Evolutionary conservation across 306 rosid genomes (phyloP), one percentile per base, ranked within the genome.

Genomic region (Vigna angularis): DNA sequence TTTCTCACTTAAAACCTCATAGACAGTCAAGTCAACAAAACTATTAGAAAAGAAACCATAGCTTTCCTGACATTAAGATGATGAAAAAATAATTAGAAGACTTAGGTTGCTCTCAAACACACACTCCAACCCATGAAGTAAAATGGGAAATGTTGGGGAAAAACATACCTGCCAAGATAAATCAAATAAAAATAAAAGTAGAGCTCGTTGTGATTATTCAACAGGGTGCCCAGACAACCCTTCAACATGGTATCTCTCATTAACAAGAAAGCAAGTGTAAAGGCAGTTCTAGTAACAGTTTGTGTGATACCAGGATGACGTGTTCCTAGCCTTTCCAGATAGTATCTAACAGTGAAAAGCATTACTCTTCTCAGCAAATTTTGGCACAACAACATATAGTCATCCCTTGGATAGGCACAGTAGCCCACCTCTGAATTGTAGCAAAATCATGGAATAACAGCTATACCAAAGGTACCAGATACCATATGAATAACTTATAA

Each of bases 251-350:
- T 55, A 34, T 55, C 56, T 20, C 62, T 18, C 0, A 55, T 68
- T 59, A 53, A 48, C 22, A 70, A 53, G 24, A 70, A n/a, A 32
- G 67, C 44, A 13, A 65, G 4, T 18, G 17, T 22, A 9, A 14
- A 44, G 51, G 53, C 51, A 73, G 30, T 30, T 53, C 50, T 44
- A 15, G 55, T 13, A 57, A 70, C 26, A 67, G 32, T 45, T 36
- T 18, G 45, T n/a, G 10, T 7, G 32, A 5, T 16, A 38, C 13
- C 26, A 22, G 18, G 30, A 34, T 36, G 51, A 47, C 40, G 28
- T 26, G 12, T 42, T 74, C 70, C 26, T 16, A 38, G 24, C 26
- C 68, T 48, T 57, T 66, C 72, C 76, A 51, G 70, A 22, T 67
- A 67, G 34, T 9, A 24, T 14, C 24, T 53, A 40, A 65, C 10